These are phyloP conservation scores for Vaccinium vitisidaea DNA, from an alignment of 148 eudicot genomes.

Conservation along the genomic window DNA sequence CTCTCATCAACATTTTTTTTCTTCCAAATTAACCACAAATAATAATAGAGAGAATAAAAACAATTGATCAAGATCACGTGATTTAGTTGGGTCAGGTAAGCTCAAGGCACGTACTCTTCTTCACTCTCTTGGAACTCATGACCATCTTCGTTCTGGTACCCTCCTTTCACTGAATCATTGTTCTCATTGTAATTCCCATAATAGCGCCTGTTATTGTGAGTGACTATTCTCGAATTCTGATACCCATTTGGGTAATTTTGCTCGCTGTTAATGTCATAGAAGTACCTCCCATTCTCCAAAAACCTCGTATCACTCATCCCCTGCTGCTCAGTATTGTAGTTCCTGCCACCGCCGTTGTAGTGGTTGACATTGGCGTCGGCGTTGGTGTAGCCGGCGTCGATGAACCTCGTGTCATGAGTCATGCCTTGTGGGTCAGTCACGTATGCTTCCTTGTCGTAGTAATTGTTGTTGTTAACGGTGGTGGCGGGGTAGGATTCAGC, in stretches of 20 bases:
- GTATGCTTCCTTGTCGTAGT: slow-evolving; percentile 20
- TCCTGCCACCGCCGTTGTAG: slow-evolving; percentile 4
- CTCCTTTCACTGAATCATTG: slow-evolving; percentile 30
- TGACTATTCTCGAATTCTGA: neutral
- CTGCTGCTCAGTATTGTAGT: slow-evolving; percentile 36
- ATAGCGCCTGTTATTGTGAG: slow-evolving; percentile 26
- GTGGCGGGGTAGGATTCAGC: too few species aligned
- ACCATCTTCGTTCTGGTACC: slow-evolving; percentile 34
- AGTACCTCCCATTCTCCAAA: slow-evolving; percentile 73
- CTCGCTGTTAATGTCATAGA: slow-evolving; percentile 48
- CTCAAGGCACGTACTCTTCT: slow-evolving; percentile 37
- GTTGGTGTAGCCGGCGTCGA: neutral
- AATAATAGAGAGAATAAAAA: neutral
- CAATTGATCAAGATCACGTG: neutral
- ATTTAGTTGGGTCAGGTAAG: neutral
- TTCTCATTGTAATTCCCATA: slow-evolving; percentile 33
- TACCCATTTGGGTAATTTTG: slow-evolving; percentile 18
- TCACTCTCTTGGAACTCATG: slow-evolving; percentile 24
- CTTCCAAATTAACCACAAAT: neutral
- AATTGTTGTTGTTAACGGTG: slow-evolving; percentile 4
- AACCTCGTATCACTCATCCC: slow-evolving; percentile 93
- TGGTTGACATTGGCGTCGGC: neutral
- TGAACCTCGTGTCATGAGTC: slow-evolving; percentile 4
- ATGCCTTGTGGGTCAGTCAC: slow-evolving; percentile 4
- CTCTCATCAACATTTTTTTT: neutral